phyloP scores from a whole-genome alignment of 805 yeast genomes.

The Debaryomyces castellii region DNA sequence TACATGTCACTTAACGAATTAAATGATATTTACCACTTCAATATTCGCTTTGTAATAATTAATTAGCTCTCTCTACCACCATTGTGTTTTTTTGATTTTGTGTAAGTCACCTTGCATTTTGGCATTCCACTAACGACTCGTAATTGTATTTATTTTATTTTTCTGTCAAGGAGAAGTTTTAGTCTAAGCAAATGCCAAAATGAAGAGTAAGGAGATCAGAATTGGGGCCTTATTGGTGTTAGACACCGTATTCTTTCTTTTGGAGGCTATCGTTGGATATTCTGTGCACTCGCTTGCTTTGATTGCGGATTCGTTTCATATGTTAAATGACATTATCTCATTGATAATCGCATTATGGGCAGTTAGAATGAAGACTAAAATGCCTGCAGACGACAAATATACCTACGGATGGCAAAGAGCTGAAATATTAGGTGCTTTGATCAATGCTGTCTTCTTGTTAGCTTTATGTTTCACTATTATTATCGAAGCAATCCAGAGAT shows the following conservation, averaged over 20 bases:
- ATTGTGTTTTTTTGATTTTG: background rate
- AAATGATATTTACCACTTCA: background rate
- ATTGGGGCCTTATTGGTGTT: slow-evolving; percentile 69
- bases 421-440: slow-evolving; percentile 90
- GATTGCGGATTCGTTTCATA: slow-evolving; percentile 95
- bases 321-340: slow-evolving; percentile 93
- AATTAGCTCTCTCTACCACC: background rate
- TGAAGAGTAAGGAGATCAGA: slow-evolving; percentile 63
- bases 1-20: background rate
- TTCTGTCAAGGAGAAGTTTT: background rate
- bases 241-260: slow-evolving; percentile 79
- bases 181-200: slow-evolving; percentile 4
- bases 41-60: background rate
- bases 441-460: slow-evolving; percentile 88
- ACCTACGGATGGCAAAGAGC: slow-evolving; percentile 99
- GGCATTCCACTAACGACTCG: background rate
- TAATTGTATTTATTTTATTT: background rate
- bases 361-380: slow-evolving; percentile 79
- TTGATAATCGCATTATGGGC: slow-evolving; percentile 94
- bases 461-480: slow-evolving; percentile 91
- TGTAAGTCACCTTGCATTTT: background rate
- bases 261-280: slow-evolving; percentile 85
- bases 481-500: slow-evolving; percentile 89
- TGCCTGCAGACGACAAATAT: slow-evolving; percentile 81
- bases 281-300: slow-evolving; percentile 92